Conservation (phyloP, 129 eudicot genomes). For the Silybum marianum region DNA sequence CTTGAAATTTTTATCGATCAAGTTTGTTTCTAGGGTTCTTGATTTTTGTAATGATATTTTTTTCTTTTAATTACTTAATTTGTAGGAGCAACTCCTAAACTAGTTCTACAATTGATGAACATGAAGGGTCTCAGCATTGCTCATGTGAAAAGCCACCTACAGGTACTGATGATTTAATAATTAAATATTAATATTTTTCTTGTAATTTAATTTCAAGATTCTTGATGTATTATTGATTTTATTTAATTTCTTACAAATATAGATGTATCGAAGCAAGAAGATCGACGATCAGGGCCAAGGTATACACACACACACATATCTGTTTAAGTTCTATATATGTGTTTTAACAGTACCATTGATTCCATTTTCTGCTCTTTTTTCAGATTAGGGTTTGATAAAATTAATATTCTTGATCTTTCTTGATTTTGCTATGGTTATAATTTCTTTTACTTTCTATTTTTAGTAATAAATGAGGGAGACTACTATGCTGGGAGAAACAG, state of each 20-base stretch:
- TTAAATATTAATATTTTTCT: background rate
- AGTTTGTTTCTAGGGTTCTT: background rate
- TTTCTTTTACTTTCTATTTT: constrained; percentile 6
- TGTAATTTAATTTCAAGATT: constrained; percentile 3
- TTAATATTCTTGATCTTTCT: constrained; percentile 21
- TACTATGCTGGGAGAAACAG: constrained; percentile 32
- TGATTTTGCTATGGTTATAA: constrained; percentile 12
- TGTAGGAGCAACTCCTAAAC: constrained; percentile 61
- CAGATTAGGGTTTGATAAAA: constrained; percentile 36
- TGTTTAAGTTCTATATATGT: background rate
- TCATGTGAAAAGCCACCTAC: constrained; percentile 62
- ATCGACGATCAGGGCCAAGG: constrained; percentile 58
- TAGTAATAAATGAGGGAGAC: constrained; percentile 47
- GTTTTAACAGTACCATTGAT: constrained; percentile 4
- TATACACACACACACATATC: background rate
- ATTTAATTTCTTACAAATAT: constrained; percentile 10
- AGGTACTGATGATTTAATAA: constrained; percentile 31
- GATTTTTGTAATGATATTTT: background rate
- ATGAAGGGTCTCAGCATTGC: constrained; percentile 56
- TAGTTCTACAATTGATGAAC: constrained; percentile 56
- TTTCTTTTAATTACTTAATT: constrained; percentile 1
- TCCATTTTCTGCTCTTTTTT: background rate
- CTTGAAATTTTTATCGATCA: constrained; percentile 10
- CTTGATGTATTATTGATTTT: constrained; percentile 2
- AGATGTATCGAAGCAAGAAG: constrained; percentile 62